These are phyloP conservation scores for Eragrostis nindensis DNA, from an alignment of 176 grass and related monocot species.

Conservation along the genomic window DNA sequence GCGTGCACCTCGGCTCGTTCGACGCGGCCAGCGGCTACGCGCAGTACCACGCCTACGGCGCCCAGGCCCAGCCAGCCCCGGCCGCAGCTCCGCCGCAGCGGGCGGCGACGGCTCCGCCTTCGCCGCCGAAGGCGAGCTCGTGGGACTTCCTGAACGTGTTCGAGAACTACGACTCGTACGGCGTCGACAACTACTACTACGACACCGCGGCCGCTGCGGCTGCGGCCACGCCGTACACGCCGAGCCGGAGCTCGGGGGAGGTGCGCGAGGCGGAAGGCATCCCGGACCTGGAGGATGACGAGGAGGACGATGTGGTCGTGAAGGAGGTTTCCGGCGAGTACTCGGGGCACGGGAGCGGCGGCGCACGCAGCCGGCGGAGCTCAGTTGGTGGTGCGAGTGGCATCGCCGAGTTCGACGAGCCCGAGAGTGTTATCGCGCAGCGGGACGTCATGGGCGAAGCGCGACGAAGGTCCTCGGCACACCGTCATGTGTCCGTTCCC, in stretches of 20 bases:
- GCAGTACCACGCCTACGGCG: conserved; percentile 48
- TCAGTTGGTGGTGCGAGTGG: conserved; percentile 51
- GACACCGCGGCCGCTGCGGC: conserved; percentile 1
- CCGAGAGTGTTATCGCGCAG: conserved; percentile 31
- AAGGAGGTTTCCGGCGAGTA: conserved; percentile 59
- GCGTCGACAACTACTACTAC: conserved; percentile 34
- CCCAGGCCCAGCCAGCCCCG: neutral
- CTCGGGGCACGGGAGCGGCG: neutral
- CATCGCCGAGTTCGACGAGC: conserved; percentile 24
- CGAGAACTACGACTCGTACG: conserved; percentile 58
- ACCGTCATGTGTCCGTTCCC: conserved; percentile 8
- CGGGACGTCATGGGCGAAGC: conserved; percentile 39
- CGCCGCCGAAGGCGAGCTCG: conserved; percentile 67
- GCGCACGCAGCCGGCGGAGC: conserved; percentile 31
- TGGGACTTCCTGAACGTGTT: conserved; percentile 95
- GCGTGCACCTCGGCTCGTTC: conserved; percentile 46
- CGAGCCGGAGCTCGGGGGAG: conserved; percentile 84
- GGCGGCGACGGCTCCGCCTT: conserved; percentile 40
- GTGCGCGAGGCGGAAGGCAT: conserved; percentile 97
- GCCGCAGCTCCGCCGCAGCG: conserved; percentile 6
- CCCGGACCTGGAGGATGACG: conserved; percentile 82
- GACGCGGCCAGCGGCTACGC: conserved; percentile 23
- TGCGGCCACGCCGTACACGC: conserved; percentile 51
- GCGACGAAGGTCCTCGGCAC: conserved; percentile 16
- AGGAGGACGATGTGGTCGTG: conserved; percentile 41